phyloP scores from a whole-genome alignment of 2,329 filamentous ascomycete species.

The Colletotrichum zoysiae region DNA sequence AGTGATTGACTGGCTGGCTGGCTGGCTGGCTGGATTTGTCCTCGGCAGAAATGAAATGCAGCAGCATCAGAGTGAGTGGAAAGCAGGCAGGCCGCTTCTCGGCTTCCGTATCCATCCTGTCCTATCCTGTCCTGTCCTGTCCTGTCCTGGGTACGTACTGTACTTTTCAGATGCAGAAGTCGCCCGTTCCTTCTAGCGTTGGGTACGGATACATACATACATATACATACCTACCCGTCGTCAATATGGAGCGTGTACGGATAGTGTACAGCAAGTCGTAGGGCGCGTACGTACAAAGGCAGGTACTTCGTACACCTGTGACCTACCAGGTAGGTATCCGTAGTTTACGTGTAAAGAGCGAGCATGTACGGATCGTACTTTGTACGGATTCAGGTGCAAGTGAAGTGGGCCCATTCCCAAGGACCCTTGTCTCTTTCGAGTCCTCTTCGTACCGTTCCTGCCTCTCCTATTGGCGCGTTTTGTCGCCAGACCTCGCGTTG shows the following conservation, averaged over 20 bases:
- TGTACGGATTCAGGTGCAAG: not conserved
- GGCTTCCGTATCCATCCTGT: too few relatives aligned
- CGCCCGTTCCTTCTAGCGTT: conserved; percentile 10
- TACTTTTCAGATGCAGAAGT: not conserved
- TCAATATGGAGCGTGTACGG: not conserved
- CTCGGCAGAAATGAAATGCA: not conserved
- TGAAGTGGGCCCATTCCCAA: conserved; percentile 10
- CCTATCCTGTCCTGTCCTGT: too few relatives aligned
- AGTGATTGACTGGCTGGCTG: not conserved
- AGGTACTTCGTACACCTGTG: too few relatives aligned
- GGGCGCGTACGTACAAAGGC: not conserved
- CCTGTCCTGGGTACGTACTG: not conserved
- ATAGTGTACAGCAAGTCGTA: not conserved
- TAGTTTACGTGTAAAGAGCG: too few relatives aligned
- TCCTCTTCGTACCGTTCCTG: conserved; percentile 16
- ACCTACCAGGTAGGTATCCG: too few relatives aligned
- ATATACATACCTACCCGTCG: not conserved
- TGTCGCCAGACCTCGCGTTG: conserved; percentile 11
- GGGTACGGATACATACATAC: not conserved
- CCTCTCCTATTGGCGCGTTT: conserved; percentile 27
- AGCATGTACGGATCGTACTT: too few relatives aligned
- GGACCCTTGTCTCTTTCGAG: conserved; percentile 19
- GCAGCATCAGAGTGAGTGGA: not conserved
- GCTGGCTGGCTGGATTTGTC: not conserved
- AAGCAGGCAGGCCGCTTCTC: conserved; percentile 6